Percentiles rank a stretch among this genome's conserved stretches.
Conservation (phyloP, 75 land plant species). For the Selaginella moellendorffii region DNA sequence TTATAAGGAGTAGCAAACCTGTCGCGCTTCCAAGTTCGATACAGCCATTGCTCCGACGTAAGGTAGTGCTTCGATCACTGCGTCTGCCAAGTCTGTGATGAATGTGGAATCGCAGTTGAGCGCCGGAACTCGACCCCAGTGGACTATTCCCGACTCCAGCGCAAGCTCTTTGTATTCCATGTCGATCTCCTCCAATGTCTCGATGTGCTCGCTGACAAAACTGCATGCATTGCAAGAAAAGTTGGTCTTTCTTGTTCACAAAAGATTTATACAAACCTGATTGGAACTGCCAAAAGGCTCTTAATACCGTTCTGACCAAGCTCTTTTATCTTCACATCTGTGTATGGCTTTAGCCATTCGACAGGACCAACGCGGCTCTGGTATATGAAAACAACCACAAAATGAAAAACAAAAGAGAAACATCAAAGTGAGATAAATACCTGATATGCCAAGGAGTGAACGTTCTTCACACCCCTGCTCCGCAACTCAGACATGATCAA, state of each 20-base stretch:
- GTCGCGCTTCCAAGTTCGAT: slow-evolving; percentile 92
- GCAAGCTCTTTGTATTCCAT: slow-evolving; percentile 97
- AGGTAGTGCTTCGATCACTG: slow-evolving; percentile 93
- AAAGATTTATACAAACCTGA: no score
- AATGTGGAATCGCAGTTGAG: slow-evolving; percentile 84
- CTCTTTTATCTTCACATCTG: slow-evolving; percentile 85
- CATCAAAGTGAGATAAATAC: no score
- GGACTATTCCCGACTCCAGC: slow-evolving; percentile 73
- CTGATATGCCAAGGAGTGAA: slow-evolving; percentile 94
- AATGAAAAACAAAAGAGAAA: neutral
- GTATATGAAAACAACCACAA: no score
- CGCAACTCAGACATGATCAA: slow-evolving; percentile 85
- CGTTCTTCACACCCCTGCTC: slow-evolving; percentile 41
- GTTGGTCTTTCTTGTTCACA: neutral
- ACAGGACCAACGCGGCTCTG: slow-evolving; percentile 98
- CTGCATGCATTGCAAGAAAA: slow-evolving; percentile 27
- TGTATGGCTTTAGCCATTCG: slow-evolving; percentile 97
- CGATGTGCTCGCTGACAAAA: slow-evolving; percentile 99
- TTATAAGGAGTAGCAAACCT: slow-evolving; percentile 29
- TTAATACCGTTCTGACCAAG: slow-evolving; percentile 82
- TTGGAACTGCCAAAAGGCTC: slow-evolving; percentile 89
- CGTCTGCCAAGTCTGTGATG: slow-evolving; percentile 96
- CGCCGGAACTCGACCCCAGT: slow-evolving; percentile 99
- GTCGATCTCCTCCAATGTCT: slow-evolving; percentile 96
- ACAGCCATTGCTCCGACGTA: slow-evolving; percentile 99